A percentile compares a stretch with the other conserved stretches of the same genome.
Evolutionary conservation across 1,139 yeast genomes (phyloP).

Genomic region (Blastobotrys malaysiensis): DNA sequence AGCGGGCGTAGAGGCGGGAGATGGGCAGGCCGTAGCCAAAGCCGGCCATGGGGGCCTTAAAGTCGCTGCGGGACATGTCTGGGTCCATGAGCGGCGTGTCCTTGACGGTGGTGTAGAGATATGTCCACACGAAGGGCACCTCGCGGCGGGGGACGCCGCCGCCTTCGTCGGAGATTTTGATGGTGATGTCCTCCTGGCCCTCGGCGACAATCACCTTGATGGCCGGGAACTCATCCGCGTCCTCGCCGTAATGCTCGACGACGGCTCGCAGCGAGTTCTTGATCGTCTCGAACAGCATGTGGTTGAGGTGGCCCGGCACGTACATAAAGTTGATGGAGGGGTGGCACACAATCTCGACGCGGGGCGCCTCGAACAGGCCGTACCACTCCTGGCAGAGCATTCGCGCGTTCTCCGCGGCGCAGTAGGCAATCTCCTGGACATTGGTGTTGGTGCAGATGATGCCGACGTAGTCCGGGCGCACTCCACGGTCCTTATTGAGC

Average conservation of each 20-base stretch:
- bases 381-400: conserved; percentile 86
- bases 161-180: conserved; percentile 88
- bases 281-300: conserved; percentile 80
- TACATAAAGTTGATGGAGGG: conserved; percentile 72
- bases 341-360: conserved; percentile 69
- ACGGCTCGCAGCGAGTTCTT: conserved; percentile 83
- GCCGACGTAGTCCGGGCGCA: conserved; percentile 65
- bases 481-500: conserved; percentile 57
- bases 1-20: conserved; percentile 77
- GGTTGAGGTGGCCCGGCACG: conserved; percentile 85
- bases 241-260: conserved; percentile 60
- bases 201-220: conserved; percentile 86
- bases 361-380: conserved; percentile 76
- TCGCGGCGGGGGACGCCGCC: conserved; percentile 89
- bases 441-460: conserved; percentile 79
- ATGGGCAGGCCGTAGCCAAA: conserved; percentile 90
- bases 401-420: conserved; percentile 81
- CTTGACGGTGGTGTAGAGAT: conserved; percentile 81
- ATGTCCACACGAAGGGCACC: conserved; percentile 85
- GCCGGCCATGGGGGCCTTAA: conserved; percentile 92
- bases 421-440: conserved; percentile 72
- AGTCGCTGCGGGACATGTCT: conserved; percentile 45
- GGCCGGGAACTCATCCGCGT: conserved; percentile 68
- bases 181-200: conserved; percentile 89
- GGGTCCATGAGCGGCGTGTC: conserved; percentile 66